Evolutionary conservation across 768 basidiomycete genomes (phyloP).

Genomic region (Auriscalpium orientale): DNA sequence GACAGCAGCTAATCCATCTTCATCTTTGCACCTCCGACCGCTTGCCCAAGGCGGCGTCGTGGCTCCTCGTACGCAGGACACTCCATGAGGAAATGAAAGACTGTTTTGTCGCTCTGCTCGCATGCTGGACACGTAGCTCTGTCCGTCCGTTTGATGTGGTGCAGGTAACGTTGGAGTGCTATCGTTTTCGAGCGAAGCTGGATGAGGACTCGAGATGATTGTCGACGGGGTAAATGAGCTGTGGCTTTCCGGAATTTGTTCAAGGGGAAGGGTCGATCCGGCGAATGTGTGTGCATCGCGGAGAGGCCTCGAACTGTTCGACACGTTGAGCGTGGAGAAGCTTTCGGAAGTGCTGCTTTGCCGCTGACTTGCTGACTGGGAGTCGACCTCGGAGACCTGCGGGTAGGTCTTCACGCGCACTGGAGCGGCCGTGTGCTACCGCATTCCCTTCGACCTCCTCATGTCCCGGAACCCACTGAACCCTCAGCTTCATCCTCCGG

Average conservation of each 20-base stretch:
- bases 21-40: not conserved
- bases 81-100: not conserved
- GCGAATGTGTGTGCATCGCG: not conserved
- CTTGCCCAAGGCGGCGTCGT: not conserved
- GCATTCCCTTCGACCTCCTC: not conserved
- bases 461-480: not conserved
- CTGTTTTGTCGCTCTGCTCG: not conserved
- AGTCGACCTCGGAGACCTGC: not conserved
- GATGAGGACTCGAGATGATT: not conserved
- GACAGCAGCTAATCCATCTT: not conserved
- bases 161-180: not conserved
- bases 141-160: not conserved
- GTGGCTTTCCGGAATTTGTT: not conserved
- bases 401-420: not conserved
- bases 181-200: not conserved
- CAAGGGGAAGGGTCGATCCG: not conserved
- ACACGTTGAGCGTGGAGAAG: not conserved
- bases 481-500: too few relatives aligned
- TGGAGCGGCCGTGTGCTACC: not conserved
- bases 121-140: not conserved
- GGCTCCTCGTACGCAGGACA: too few relatives aligned
- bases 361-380: not conserved
- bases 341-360: not conserved
- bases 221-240: not conserved
- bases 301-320: not conserved